Evolutionary conservation across 768 basidiomycete species (phyloP), one percentile per base, ranked within the genome.

Genomic region (Tulasnella calospora): DNA sequence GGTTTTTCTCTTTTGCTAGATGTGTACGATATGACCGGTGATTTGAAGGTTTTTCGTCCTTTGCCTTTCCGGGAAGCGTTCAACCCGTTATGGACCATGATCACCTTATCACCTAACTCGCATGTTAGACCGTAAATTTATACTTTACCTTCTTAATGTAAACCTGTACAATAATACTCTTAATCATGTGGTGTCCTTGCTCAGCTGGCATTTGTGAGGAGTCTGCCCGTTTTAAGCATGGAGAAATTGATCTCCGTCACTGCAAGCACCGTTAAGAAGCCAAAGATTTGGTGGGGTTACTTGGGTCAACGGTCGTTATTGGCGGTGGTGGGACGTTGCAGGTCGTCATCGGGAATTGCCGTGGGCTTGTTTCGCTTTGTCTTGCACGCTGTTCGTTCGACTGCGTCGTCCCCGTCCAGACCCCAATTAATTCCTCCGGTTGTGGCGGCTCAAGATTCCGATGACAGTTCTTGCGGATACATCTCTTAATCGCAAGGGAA

Each of bases 51-150:
- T 57, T 30, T 57, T 57, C 55, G 55, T 27, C 55, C 55, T 57
- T 57, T 57, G 55, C 55, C 9, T 23, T 57, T 57, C 55, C 55
- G 9, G 55, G 55, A 21, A 57, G 27, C 55, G 55, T 57, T 57
- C 55, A 57, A 23, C 55, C 23, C n/a, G 7, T 1, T 57, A 57
- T 57, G 55, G 55, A 27, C 55, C 55, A 57, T 57, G 55, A 27
- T 57, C 55, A 30, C 55, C 55, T 23, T 57, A 57, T 57, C 55
- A 57, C 55, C 55, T 57, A 57, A 30, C 55, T 57, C 55, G 55
- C 55, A 57, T 57, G 55, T 57, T 57, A 57, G 55, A 57, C 55
- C 55, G 55, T 57, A 57, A 57, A 57, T 57, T 57, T 57, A 57
- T 57, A 57, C 55, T 57, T 57, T 57, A 57, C 55, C 55, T 46